Evolutionary conservation across 2,329 filamentous ascomycete species (phyloP), one percentile per base, ranked within the genome.

Genomic region (Xylaria sp.): DNA sequence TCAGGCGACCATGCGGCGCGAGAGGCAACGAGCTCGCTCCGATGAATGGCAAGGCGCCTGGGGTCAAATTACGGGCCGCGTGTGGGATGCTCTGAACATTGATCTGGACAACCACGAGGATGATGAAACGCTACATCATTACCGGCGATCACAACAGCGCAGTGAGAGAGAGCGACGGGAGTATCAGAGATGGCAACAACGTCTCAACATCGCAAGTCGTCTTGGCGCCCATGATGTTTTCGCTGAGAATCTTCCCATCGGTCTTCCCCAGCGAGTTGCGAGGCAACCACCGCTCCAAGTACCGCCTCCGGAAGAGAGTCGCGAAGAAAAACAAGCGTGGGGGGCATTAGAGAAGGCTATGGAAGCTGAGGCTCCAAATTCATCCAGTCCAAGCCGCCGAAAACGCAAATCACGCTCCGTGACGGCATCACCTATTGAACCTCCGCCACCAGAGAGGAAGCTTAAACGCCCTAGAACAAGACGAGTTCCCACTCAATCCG

Each of bases 31-130:
- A 79, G 89, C 83, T 86, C 92, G 94, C 82, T 93, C 82, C 78
- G 92, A 88, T 55, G 92, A 97, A 54, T 98, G 95, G 95, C 92
- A 95, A 77, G 92, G 93, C 62, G 92, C 97, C 1, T 97, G 93
- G 90, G 88, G 86, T 66, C 84, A 87, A 72, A 88, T 91, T 69
- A 84, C 87, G 17, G 87, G 85, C 59, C 85, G 84, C 42, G 84
- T 91, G 64, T 90, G 86, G 75, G 90, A 94, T 74, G 86, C 87
- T 32, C 81, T 93, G 19, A 89, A 92, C 71, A 82, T 96, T 59
- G 93, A 97, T 74, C 86, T 96, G 30, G 93, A 96, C 77, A 93
- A 94, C 78, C 93, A 95, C 42, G 95, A 95, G 76, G 93, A 96
- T 62, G 92, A 93, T 68, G 83, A 86, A 74, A 78, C 79, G 17